phyloP scores from a whole-genome alignment of 1,139 yeast species.

The Scheffersomyces insectosa region DNA sequence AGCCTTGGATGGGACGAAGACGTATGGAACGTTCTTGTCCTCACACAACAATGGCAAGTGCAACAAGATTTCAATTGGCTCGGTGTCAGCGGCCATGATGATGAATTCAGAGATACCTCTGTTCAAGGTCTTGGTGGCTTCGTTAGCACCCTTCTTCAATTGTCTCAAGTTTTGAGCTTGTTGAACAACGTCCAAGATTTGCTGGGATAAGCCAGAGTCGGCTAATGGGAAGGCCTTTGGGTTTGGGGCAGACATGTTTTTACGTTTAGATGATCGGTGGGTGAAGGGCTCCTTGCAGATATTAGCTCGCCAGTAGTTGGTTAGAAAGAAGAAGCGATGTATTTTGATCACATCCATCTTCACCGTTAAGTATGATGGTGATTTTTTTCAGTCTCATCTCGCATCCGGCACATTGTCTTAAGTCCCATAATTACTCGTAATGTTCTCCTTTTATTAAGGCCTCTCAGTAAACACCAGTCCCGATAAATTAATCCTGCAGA shows the following conservation, averaged over 20 bases:
- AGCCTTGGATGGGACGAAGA: constrained; percentile 96
- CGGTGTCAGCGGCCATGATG: constrained; percentile 99
- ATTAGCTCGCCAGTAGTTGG: constrained; percentile 46
- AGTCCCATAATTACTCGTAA: constrained; percentile 2
- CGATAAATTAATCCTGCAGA: constrained; percentile 2
- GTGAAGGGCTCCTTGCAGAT: constrained; percentile 66
- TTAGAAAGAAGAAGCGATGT: constrained; percentile 2
- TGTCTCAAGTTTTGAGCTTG: constrained; percentile 98
- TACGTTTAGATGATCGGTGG: not conserved
- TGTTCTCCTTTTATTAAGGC: not conserved
- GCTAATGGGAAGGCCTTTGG: constrained; percentile 99
- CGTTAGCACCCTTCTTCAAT: constrained; percentile 99
- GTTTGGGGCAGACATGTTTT: constrained; percentile 70
- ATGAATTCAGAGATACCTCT: constrained; percentile 99
- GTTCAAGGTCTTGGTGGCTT: constrained; percentile 98
- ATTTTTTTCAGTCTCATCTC: constrained; percentile 1
- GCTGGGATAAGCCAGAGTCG: constrained; percentile 92
- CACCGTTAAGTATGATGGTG: too few relatives aligned
- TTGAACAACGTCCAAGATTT: constrained; percentile 95
- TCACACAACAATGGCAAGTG: constrained; percentile 98
- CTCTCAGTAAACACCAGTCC: constrained; percentile 5
- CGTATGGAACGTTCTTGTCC: constrained; percentile 99
- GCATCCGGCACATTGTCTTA: constrained; percentile 4
- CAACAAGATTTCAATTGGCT: constrained; percentile 97
- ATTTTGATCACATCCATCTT: too few relatives aligned